A percentile compares a stretch with the other conserved stretches of the same genome.
Evolutionary conservation across 371 early-diverging fungal species (phyloP).

Genomic region (Apophysomyces sp.): DNA sequence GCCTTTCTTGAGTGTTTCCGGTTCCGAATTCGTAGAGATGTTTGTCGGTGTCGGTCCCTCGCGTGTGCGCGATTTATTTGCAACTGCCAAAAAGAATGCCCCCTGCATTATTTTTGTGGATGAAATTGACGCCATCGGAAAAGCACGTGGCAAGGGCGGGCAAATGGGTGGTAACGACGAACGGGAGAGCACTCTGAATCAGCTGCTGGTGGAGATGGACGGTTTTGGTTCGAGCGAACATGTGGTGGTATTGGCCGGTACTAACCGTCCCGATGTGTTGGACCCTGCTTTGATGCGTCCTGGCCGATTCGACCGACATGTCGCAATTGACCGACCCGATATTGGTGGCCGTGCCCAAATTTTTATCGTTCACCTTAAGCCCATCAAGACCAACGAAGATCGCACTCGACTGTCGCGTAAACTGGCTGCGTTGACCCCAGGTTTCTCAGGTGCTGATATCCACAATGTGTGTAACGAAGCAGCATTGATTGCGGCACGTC

Average conservation of each 20-base stretch:
- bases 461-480: constrained; percentile 99
- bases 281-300: constrained; percentile 95
- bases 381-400: constrained; percentile 50
- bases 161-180: constrained; percentile 97
- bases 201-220: constrained; percentile 99
- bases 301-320: constrained; percentile 99
- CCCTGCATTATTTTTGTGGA: constrained; percentile 99
- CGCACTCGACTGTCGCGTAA: constrained; percentile 18
- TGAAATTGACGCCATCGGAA: constrained; percentile 99
- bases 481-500: constrained; percentile 96
- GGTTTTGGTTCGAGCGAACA: constrained; percentile 94
- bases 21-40: constrained; percentile 99
- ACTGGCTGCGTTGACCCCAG: constrained; percentile 91
- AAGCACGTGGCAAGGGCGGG: constrained; percentile 92
- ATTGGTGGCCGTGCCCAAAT: constrained; percentile 94
- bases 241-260: constrained; percentile 93
- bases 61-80: constrained; percentile 97
- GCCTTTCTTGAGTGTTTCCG: constrained; percentile 96
- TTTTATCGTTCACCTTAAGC: constrained; percentile 93
- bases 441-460: constrained; percentile 97
- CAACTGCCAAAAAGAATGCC: constrained; percentile 94
- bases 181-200: constrained; percentile 97
- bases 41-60: constrained; percentile 99
- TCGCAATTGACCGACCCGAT: constrained; percentile 95
- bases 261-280: constrained; percentile 91